A percentile compares a stretch with the other conserved stretches of the same genome.
Evolutionary conservation across 805 yeast species (phyloP).

Genomic region (Candida dendrica): DNA sequence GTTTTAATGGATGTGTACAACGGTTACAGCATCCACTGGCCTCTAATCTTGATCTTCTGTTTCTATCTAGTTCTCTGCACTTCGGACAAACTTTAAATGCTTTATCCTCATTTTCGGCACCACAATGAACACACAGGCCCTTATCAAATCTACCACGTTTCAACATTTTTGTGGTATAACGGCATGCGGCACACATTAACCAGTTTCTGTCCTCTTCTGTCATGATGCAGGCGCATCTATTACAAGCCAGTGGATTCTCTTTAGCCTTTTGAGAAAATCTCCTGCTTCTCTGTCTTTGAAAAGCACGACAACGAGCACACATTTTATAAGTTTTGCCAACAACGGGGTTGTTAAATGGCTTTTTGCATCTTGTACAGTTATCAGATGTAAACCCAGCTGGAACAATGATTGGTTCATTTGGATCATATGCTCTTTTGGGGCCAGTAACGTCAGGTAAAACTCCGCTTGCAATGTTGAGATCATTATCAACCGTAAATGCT

Average conservation of each 20-base stretch:
- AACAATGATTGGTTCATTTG: neutral
- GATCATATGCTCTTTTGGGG: neutral
- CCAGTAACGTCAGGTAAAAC: too few relatives aligned
- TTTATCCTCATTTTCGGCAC: conserved; percentile 45
- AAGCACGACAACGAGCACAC: conserved; percentile 58
- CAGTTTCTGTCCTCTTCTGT: conserved; percentile 43
- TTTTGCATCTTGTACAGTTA: conserved; percentile 52
- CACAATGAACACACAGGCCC: conserved; percentile 65
- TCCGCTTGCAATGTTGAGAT: too few relatives aligned
- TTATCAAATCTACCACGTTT: conserved; percentile 53
- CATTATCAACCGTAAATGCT: too few relatives aligned
- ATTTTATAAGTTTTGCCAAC: conserved; percentile 37
- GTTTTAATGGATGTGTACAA: conserved; percentile 44
- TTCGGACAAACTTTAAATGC: conserved; percentile 58
- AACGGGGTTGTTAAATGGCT: conserved; percentile 40
- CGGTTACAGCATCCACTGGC: conserved; percentile 55
- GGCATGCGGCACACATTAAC: conserved; percentile 56
- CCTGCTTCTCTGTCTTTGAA: conserved; percentile 55
- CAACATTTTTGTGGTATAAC: conserved; percentile 44
- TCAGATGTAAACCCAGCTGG: neutral
- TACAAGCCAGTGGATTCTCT: conserved; percentile 53
- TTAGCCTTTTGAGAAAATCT: conserved; percentile 61
- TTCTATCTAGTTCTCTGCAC: conserved; percentile 55
- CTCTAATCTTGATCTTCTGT: conserved; percentile 49
- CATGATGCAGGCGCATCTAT: conserved; percentile 53